phyloP scores from a whole-genome alignment of 2,329 filamentous ascomycete species.

The Epichloe brachyelytri region DNA sequence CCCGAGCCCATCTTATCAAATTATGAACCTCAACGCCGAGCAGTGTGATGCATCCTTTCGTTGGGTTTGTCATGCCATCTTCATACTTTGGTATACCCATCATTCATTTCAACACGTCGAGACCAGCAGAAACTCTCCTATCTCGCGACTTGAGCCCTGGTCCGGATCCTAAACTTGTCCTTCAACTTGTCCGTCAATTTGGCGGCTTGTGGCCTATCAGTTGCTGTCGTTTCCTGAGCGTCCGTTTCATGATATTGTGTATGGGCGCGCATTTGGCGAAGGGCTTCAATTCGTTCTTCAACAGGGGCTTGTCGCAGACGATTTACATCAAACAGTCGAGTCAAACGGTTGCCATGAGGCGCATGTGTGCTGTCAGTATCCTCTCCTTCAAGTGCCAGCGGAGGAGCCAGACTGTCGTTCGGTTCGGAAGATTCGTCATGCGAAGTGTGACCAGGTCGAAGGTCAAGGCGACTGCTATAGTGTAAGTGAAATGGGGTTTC shows the following conservation, averaged over 20 bases:
- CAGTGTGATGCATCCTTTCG: background rate
- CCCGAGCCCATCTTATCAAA: background rate
- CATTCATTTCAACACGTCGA: background rate
- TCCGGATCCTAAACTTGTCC: conserved; percentile 40
- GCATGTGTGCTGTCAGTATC: conserved; percentile 18
- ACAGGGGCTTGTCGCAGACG: conserved; percentile 44
- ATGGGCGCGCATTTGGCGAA: conserved; percentile 30
- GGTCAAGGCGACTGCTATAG: conserved; percentile 37
- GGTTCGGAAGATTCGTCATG: conserved; percentile 9
- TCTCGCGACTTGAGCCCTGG: conserved; percentile 26
- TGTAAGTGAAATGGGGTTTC: background rate
- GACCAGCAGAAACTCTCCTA: background rate
- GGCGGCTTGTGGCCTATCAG: conserved; percentile 27
- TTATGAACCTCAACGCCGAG: background rate
- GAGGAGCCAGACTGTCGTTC: conserved; percentile 23
- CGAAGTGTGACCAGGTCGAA: conserved; percentile 26
- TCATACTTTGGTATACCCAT: background rate
- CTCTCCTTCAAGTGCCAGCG: conserved; percentile 27
- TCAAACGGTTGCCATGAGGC: conserved; percentile 30
- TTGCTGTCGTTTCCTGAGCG: conserved; percentile 14
- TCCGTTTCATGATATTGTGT: conserved; percentile 13
- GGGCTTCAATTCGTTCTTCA: conserved; percentile 48
- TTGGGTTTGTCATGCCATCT: background rate
- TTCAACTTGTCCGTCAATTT: conserved; percentile 35
- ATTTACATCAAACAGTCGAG: conserved; percentile 43